Evolutionary conservation across 208 protist genomes (phyloP).

Genomic region (Trypanosomatidae sp.): DNA sequence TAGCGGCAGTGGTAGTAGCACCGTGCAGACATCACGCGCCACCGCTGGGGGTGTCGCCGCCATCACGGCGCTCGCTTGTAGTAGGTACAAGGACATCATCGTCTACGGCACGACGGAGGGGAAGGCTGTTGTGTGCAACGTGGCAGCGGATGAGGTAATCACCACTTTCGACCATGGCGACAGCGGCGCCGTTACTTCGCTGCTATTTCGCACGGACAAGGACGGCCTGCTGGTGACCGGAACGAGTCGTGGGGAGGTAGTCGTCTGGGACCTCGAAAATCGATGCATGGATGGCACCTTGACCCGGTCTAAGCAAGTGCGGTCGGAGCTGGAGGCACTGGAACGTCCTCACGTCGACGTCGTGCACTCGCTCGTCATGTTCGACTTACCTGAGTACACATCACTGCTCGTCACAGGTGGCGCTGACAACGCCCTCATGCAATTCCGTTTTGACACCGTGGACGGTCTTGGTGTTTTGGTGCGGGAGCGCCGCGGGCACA

Average conservation of each 20-base stretch:
- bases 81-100: conserved; percentile 83
- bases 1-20: neutral
- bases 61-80: conserved; percentile 62
- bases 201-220: conserved; percentile 85
- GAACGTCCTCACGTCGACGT: conserved; percentile 72
- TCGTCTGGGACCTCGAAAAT: conserved; percentile 84
- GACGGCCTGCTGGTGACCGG: conserved; percentile 69
- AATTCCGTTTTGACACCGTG: conserved; percentile 92
- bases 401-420: conserved; percentile 79
- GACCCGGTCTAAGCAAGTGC: conserved; percentile 77
- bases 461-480: conserved; percentile 77
- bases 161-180: conserved; percentile 68
- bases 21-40: neutral
- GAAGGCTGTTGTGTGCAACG: conserved; percentile 67
- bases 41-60: conserved; percentile 5
- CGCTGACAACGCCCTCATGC: conserved; percentile 85
- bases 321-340: conserved; percentile 56
- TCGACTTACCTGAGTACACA: conserved; percentile 32
- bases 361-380: conserved; percentile 77
- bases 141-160: conserved; percentile 63
- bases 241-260: conserved; percentile 77
- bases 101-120: conserved; percentile 80
- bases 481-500: conserved; percentile 88
- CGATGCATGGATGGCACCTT: conserved; percentile 83
- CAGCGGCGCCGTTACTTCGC: conserved; percentile 65